A percentile compares a stretch with the other conserved stretches of the same genome.
phyloP scores from a whole-genome alignment of 805 yeast species.

The Scheffersomyces coipomensis region DNA sequence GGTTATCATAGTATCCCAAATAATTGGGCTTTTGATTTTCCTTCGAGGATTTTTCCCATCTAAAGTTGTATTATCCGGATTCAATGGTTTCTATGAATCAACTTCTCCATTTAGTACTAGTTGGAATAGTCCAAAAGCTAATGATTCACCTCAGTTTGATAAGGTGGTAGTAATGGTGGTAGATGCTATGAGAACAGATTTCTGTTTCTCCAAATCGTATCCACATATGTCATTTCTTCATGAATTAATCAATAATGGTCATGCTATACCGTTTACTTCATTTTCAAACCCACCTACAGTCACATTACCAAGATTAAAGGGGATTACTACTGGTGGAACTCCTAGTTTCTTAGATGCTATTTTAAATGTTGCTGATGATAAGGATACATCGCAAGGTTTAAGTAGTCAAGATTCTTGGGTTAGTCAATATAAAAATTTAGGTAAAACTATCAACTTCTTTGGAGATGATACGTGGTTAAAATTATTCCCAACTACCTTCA shows the following conservation, averaged over 20 bases:
- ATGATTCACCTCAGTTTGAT: conserved; percentile 49
- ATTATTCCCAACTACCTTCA: conserved; percentile 69
- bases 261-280: conserved; percentile 87
- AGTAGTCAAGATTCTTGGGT: conserved; percentile 86
- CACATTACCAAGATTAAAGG: conserved; percentile 89
- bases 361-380: conserved; percentile 88
- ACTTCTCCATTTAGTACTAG: neutral
- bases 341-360: conserved; percentile 95
- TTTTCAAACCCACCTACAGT: conserved; percentile 95
- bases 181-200: conserved; percentile 92
- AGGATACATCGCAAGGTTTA: conserved; percentile 64
- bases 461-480: conserved; percentile 99
- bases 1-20: conserved; percentile 13
- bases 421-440: conserved; percentile 51
- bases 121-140: conserved; percentile 17
- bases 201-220: conserved; percentile 56
- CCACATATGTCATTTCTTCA: conserved; percentile 74
- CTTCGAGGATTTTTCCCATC: conserved; percentile 88
- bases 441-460: conserved; percentile 66
- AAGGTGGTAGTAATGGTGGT: conserved; percentile 79
- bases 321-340: conserved; percentile 90
- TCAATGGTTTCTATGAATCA: conserved; percentile 26
- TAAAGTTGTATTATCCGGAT: conserved; percentile 73
- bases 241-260: conserved; percentile 56
- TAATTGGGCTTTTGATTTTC: conserved; percentile 57